Conservation (phyloP, 164 flowering plant species). For the Malania oleifera region DNA sequence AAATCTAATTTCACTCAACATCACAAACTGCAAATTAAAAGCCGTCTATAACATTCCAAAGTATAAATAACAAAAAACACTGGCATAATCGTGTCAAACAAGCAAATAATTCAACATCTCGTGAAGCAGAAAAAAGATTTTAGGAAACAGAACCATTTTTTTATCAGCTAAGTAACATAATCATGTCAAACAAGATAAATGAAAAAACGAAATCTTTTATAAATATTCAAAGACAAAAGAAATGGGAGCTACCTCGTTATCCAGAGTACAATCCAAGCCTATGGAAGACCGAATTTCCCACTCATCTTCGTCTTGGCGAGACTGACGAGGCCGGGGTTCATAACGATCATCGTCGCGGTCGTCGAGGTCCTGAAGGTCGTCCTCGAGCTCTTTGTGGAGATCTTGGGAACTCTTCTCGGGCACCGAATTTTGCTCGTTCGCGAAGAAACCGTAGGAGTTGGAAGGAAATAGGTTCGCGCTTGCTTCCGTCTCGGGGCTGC, state of each 20-base stretch:
- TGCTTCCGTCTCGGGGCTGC: conserved; percentile 15
- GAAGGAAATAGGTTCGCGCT: conserved; percentile 22
- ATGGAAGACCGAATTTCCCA: conserved; percentile 61
- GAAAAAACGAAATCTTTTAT: background rate
- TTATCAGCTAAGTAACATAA: background rate
- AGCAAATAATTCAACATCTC: no score
- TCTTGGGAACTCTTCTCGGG: background rate
- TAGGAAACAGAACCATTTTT: background rate
- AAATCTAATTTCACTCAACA: no score
- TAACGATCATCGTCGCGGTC: conserved; percentile 29
- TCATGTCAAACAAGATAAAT: background rate
- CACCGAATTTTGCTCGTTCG: background rate
- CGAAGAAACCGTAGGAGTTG: conserved; percentile 18
- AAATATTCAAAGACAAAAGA: no score
- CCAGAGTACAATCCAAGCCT: conserved; percentile 76
- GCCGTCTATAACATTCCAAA: no score
- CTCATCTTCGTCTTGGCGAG: conserved; percentile 38
- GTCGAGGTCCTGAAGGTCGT: conserved; percentile 21
- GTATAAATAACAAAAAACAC: no score
- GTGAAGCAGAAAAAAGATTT: background rate
- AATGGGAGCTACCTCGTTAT: conserved; percentile 80
- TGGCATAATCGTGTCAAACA: no score
- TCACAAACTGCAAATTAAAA: no score
- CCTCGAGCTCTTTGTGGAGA: conserved; percentile 11
- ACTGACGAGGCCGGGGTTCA: background rate